phyloP scores from a whole-genome alignment of 805 yeast genomes.

The Blastobotrys muscicola region DNA sequence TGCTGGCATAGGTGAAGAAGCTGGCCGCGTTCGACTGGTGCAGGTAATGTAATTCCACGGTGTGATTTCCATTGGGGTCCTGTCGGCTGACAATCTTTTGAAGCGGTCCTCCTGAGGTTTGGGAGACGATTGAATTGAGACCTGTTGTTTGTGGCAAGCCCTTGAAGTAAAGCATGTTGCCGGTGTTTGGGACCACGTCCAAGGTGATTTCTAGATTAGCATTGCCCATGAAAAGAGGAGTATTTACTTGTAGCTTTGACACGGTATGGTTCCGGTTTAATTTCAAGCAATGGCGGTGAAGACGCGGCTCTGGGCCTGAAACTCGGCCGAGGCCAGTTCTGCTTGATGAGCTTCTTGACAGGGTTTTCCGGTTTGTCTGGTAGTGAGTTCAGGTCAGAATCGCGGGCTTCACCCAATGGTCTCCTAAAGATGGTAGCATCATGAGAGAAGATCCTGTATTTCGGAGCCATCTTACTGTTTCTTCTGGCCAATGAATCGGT shows the following conservation, averaged over 20 bases:
- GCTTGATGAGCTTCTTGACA: conserved; percentile 1
- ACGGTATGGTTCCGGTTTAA: too few relatives aligned
- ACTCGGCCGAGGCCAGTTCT: neutral
- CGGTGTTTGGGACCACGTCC: neutral
- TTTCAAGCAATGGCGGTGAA: neutral
- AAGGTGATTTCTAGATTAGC: neutral
- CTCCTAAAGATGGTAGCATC: neutral
- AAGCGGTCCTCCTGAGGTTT: conserved; percentile 3
- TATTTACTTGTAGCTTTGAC: too few relatives aligned
- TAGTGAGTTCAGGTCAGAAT: neutral
- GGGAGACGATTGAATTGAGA: conserved; percentile 1
- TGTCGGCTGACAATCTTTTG: neutral
- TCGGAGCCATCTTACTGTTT: too few relatives aligned
- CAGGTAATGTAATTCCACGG: conserved; percentile 12
- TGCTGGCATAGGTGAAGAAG: conserved; percentile 11
- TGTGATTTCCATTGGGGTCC: neutral
- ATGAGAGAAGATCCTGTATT: neutral
- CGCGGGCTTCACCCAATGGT: neutral
- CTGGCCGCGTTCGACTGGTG: conserved; percentile 7
- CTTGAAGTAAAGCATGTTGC: neutral
- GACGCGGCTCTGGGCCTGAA: neutral
- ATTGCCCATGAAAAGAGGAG: neutral
- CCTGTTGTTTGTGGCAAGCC: neutral
- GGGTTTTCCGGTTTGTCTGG: neutral
- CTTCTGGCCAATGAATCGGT: too few relatives aligned